A percentile compares a stretch with the other conserved stretches of the same genome.
phyloP scores from a whole-genome alignment of 192 early-diverging fungal genomes.

The Rhizoclosmatium globosum region DNA sequence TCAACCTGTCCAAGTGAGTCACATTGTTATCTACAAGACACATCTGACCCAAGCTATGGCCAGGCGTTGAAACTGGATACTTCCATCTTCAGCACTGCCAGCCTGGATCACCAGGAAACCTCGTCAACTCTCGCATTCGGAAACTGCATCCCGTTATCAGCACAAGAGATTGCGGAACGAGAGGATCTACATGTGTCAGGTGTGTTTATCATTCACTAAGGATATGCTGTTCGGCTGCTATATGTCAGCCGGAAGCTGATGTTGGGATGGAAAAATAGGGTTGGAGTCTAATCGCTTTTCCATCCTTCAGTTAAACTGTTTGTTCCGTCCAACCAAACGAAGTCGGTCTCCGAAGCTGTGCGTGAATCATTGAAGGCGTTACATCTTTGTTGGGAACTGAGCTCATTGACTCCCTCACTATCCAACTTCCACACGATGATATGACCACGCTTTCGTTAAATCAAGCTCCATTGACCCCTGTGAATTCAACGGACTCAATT shows the following conservation, averaged over 20 bases:
- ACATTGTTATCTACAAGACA: not conserved
- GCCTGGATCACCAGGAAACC: not conserved
- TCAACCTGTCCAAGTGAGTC: not conserved
- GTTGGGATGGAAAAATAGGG: not conserved
- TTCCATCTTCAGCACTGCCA: not conserved
- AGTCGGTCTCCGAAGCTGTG: not conserved
- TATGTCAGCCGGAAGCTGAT: not conserved
- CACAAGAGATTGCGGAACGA: not conserved
- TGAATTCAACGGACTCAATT: not conserved
- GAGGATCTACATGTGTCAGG: slow-evolving; percentile 9
- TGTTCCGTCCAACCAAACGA: not conserved
- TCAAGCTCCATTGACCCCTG: not conserved
- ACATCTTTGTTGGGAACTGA: not conserved
- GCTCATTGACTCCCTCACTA: slow-evolving; percentile 1
- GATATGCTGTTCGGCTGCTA: not conserved
- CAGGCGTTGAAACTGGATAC: not conserved
- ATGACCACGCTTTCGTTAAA: not conserved
- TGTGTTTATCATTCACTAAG: not conserved
- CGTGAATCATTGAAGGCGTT: not conserved
- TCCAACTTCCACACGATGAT: slow-evolving; percentile 11
- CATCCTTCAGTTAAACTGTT: slow-evolving; percentile 10
- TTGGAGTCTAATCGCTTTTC: not conserved
- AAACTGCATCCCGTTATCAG: not conserved
- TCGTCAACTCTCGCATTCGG: not conserved
- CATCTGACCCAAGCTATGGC: too few relatives aligned